These are phyloP conservation scores for Xylaria sp. DNA, from an alignment of 2,329 filamentous ascomycete species.

Conservation along the genomic window DNA sequence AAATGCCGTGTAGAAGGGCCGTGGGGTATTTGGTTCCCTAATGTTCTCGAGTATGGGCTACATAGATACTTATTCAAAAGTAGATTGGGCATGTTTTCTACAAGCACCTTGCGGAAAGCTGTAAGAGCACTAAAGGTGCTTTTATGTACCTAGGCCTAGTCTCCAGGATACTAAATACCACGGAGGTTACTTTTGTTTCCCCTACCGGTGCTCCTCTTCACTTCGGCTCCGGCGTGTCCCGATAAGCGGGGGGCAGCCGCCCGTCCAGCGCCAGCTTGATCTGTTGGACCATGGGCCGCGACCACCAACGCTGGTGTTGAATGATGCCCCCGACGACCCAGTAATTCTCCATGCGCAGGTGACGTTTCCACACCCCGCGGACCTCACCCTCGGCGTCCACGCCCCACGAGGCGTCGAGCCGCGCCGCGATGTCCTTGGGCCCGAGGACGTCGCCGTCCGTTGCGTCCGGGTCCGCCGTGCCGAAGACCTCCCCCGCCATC, in stretches of 20 bases:
- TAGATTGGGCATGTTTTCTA: too few relatives aligned
- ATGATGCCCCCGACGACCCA: conserved; percentile 10
- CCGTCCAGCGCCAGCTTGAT: conserved; percentile 12
- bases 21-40: too few relatives aligned
- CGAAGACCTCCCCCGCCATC: conserved; percentile 24
- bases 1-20: too few relatives aligned
- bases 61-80: too few relatives aligned
- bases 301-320: conserved; percentile 13
- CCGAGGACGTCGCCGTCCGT: background rate
- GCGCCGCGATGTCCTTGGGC: conserved; percentile 3
- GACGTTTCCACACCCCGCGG: conserved; percentile 8
- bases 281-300: conserved; percentile 9
- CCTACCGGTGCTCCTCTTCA: too few relatives aligned
- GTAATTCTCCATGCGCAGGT: conserved; percentile 11
- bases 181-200: too few relatives aligned
- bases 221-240: conserved; percentile 19
- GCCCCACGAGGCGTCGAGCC: conserved; percentile 5
- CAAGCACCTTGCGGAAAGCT: too few relatives aligned
- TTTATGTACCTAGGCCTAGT: too few relatives aligned
- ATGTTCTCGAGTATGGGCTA: too few relatives aligned
- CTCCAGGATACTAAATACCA: too few relatives aligned
- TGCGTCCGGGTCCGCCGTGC: conserved; percentile 1
- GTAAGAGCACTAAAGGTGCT: too few relatives aligned
- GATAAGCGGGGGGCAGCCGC: conserved; percentile 4
- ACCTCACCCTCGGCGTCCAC: conserved; percentile 4